A percentile compares a stretch with the other conserved stretches of the same genome.
Conservation (phyloP, 257 asterid species). For the Plantago major region DNA sequence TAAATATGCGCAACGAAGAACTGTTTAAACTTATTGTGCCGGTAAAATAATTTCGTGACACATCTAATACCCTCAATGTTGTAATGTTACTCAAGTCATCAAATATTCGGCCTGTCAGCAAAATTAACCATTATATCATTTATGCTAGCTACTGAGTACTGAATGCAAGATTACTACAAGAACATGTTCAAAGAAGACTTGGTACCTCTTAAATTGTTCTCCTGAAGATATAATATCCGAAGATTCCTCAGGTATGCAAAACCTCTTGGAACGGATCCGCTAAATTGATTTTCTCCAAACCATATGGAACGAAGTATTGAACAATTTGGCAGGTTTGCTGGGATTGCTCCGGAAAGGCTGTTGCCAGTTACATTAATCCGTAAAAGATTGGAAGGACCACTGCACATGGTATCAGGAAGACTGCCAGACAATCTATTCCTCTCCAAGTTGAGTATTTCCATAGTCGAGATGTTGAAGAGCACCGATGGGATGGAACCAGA, state of each 20-base stretch:
- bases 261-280: slow-evolving; percentile 17
- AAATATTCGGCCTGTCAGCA: slow-evolving; percentile 18
- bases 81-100: slow-evolving; percentile 16
- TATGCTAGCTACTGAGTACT: neutral
- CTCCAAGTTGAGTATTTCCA: slow-evolving; percentile 2
- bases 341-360: neutral
- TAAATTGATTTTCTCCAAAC: slow-evolving; percentile 8
- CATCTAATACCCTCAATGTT: neutral
- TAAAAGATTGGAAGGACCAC: neutral
- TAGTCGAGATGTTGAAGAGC: slow-evolving; percentile 11
- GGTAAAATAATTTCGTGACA: slow-evolving; percentile 1
- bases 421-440: slow-evolving; percentile 7
- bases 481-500: slow-evolving; percentile 1
- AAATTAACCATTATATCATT: too few species aligned
- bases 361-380: neutral
- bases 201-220: slow-evolving; percentile 10
- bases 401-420: slow-evolving; percentile 12
- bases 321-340: slow-evolving; percentile 9
- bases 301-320: slow-evolving; percentile 5
- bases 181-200: neutral
- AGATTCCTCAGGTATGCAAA: slow-evolving; percentile 9
- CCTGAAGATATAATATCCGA: neutral
- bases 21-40: slow-evolving; percentile 13
- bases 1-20: slow-evolving; percentile 5
- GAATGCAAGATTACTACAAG: neutral